Percentiles rank a stretch among this genome's conserved stretches.
phyloP scores from a whole-genome alignment of 2,329 filamentous ascomycete genomes.

The Arthrobotrys entomopaga region DNA sequence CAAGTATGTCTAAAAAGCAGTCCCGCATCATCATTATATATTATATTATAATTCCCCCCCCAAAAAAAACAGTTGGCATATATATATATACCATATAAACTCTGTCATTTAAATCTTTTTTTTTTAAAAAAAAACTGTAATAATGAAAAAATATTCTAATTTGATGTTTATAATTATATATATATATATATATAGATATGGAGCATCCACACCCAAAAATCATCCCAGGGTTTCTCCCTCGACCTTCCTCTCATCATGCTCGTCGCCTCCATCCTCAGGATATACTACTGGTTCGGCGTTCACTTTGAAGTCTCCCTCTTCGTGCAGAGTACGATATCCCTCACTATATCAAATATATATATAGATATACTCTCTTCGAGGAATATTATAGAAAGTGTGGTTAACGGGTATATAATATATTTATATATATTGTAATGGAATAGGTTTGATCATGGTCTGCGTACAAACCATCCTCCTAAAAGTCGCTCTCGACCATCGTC shows the following conservation, averaged over 20 bases:
- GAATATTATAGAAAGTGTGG: too few relatives aligned
- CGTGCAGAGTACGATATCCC: slow-evolving; percentile 67
- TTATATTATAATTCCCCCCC: too few relatives aligned
- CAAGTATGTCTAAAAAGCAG: slow-evolving; percentile 54
- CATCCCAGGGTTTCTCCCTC: slow-evolving; percentile 75
- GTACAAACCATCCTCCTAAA: slow-evolving; percentile 74
- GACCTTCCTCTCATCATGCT: slow-evolving; percentile 76
- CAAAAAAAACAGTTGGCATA: too few relatives aligned
- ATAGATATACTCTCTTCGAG: slow-evolving; percentile 14
- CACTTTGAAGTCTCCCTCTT: slow-evolving; percentile 73
- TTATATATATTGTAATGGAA: background rate
- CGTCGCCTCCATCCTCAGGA: slow-evolving; percentile 73
- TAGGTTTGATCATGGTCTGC: slow-evolving; percentile 69
- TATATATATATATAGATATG: too few relatives aligned
- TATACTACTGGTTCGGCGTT: slow-evolving; percentile 76
- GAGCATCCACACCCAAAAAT: slow-evolving; percentile 71
- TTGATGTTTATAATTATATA: slow-evolving; percentile 10
- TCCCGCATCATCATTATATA: too few relatives aligned
- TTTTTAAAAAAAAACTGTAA: too few relatives aligned
- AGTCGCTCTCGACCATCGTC: slow-evolving; percentile 75
- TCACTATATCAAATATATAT: background rate
- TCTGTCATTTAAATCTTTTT: too few relatives aligned
- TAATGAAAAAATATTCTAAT: too few relatives aligned
- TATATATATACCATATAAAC: too few relatives aligned
- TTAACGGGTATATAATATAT: too few relatives aligned